phyloP scores from a whole-genome alignment of 345 rosid species.

The Bruguiera parviflora region DNA sequence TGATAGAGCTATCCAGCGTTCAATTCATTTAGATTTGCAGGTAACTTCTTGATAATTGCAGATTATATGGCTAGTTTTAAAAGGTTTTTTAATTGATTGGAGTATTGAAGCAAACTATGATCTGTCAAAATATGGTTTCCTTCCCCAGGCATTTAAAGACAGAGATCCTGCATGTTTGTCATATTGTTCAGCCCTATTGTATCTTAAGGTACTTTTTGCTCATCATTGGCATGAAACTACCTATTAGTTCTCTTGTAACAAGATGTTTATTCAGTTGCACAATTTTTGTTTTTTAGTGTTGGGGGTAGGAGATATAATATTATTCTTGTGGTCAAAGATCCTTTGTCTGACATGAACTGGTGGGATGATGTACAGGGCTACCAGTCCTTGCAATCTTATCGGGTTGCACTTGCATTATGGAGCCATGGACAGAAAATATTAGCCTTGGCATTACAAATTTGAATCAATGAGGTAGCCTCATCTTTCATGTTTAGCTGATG shows the following conservation, averaged over 20 bases:
- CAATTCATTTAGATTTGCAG: constrained; percentile 78
- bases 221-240: background rate
- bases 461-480: constrained; percentile 73
- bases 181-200: constrained; percentile 66
- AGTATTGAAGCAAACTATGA: constrained; percentile 8
- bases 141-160: constrained; percentile 73
- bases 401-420: constrained; percentile 88
- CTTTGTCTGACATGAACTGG: background rate
- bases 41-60: constrained; percentile 30
- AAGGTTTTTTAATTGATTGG: constrained; percentile 2
- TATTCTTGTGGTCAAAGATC: background rate
- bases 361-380: constrained; percentile 52
- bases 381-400: constrained; percentile 73
- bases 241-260: no score
- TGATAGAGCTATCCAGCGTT: constrained; percentile 56
- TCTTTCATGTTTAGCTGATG: background rate
- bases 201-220: constrained; percentile 57
- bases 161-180: constrained; percentile 90
- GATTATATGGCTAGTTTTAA: background rate
- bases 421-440: constrained; percentile 71
- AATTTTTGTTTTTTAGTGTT: no score
- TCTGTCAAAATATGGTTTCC: constrained; percentile 6
- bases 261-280: no score
- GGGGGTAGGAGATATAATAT: no score
- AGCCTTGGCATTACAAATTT: constrained; percentile 80